Conservation (phyloP, 139 green algal genomes). For the Chlamydomonas sphaeroides region DNA sequence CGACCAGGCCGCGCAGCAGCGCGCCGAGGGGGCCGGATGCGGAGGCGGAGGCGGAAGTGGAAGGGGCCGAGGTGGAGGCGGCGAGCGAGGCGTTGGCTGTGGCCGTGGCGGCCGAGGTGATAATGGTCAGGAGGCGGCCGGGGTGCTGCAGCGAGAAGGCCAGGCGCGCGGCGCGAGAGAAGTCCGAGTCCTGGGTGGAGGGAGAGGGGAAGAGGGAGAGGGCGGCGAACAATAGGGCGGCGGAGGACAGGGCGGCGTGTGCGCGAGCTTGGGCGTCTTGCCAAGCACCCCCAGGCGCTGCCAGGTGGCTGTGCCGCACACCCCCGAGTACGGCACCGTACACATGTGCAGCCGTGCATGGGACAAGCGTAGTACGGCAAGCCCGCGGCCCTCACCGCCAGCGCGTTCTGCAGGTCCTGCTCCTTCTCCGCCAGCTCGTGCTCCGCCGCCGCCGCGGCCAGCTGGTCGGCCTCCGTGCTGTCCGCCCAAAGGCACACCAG, state of each 20-base stretch:
- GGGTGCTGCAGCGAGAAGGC: slow-evolving; percentile 88
- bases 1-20: slow-evolving; percentile 42
- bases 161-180: slow-evolving; percentile 73
- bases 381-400: slow-evolving; percentile 72
- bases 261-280: no score
- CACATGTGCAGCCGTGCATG: no score
- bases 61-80: neutral
- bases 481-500: slow-evolving; percentile 87
- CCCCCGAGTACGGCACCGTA: no score
- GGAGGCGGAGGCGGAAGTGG: neutral
- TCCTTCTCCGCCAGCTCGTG: slow-evolving; percentile 69
- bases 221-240: no score
- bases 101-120: slow-evolving; percentile 55
- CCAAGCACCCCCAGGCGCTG: no score
- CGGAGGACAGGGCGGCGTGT: no score
- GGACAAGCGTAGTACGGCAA: no score
- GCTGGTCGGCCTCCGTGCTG: slow-evolving; percentile 69
- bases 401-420: slow-evolving; percentile 87
- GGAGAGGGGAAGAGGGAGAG: no score
- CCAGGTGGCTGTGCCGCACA: no score
- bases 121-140: slow-evolving; percentile 76
- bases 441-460: slow-evolving; percentile 58
- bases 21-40: neutral
- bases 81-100: neutral
- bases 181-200: slow-evolving; percentile 70